Conservation (phyloP, 768 basidiomycete species). For the Scleroderma citrinum region DNA sequence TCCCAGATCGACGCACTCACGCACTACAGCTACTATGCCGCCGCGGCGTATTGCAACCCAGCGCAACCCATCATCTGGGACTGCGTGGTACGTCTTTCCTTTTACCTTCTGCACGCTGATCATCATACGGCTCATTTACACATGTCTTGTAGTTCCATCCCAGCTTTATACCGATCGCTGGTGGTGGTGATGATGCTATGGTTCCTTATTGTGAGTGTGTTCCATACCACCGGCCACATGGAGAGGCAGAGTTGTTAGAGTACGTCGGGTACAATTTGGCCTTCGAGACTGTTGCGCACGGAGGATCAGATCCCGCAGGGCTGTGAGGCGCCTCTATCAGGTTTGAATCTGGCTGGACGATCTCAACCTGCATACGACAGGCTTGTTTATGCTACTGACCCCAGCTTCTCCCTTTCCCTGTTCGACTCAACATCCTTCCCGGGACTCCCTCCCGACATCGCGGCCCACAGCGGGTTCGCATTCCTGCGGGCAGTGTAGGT, state of each 20-base stretch:
- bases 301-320: constrained; percentile 29
- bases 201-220: constrained; percentile 39
- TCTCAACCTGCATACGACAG: constrained; percentile 14
- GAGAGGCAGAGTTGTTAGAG: constrained; percentile 29
- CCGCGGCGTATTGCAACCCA: constrained; percentile 44
- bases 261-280: constrained; percentile 47
- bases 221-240: not conserved
- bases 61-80: constrained; percentile 41
- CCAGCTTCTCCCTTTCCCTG: constrained; percentile 28
- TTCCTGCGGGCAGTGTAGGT: constrained; percentile 39
- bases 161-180: constrained; percentile 40
- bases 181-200: constrained; percentile 40
- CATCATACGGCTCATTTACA: not conserved
- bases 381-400: constrained; percentile 37
- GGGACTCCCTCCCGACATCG: constrained; percentile 35
- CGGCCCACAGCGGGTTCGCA: constrained; percentile 44
- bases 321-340: constrained; percentile 15
- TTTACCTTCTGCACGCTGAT: not conserved
- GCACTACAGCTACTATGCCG: constrained; percentile 47
- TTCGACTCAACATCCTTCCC: constrained; percentile 44
- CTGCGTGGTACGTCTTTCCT: constrained; percentile 39
- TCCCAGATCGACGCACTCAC: constrained; percentile 38
- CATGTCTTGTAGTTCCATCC: constrained; percentile 21
- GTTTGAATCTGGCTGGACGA: not conserved
- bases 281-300: constrained; percentile 30